Evolutionary conservation across 345 rosid genomes (phyloP).

Genomic region (Nasturtium officinale): DNA sequence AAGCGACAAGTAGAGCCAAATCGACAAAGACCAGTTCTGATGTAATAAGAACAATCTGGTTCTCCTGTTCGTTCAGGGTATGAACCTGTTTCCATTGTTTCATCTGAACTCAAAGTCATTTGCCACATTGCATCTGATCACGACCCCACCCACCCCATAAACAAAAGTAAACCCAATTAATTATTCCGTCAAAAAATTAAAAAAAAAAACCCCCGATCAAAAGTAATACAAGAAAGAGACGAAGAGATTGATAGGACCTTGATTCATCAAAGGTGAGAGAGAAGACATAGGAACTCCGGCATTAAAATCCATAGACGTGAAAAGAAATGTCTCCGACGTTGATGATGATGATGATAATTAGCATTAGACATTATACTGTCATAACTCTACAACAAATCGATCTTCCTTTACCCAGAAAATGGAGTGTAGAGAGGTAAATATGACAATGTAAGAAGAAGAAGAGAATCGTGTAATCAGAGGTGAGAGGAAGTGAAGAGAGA

Average conservation of each 20-base stretch:
- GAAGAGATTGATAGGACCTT: conserved; percentile 49
- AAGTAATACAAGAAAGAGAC: neutral
- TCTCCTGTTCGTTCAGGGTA: conserved; percentile 95
- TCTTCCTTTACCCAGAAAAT: conserved; percentile 22
- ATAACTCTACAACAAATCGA: conserved; percentile 39
- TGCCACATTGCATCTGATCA: conserved; percentile 88
- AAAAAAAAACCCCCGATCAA: conserved; percentile 4
- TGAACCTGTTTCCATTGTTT: conserved; percentile 67
- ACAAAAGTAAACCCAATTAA: conserved; percentile 9
- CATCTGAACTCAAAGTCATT: conserved; percentile 73
- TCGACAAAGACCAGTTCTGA: conserved; percentile 97
- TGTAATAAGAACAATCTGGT: conserved; percentile 94
- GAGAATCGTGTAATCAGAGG: conserved; percentile 39
- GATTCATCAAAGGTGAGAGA: conserved; percentile 62
- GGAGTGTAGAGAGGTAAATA: conserved; percentile 24
- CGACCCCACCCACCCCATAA: neutral
- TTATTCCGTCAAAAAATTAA: neutral
- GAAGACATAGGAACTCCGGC: conserved; percentile 79
- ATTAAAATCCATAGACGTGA: conserved; percentile 66
- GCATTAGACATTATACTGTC: conserved; percentile 48
- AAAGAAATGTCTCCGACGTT: conserved; percentile 45
- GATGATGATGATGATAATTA: conserved; percentile 34
- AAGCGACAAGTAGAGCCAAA: conserved; percentile 62
- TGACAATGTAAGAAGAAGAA: conserved; percentile 20
- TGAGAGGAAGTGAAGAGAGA: conserved; percentile 26